Evolutionary conservation across 2,329 filamentous ascomycete species (phyloP).

Genomic region (Mycocentrospora acerina): DNA sequence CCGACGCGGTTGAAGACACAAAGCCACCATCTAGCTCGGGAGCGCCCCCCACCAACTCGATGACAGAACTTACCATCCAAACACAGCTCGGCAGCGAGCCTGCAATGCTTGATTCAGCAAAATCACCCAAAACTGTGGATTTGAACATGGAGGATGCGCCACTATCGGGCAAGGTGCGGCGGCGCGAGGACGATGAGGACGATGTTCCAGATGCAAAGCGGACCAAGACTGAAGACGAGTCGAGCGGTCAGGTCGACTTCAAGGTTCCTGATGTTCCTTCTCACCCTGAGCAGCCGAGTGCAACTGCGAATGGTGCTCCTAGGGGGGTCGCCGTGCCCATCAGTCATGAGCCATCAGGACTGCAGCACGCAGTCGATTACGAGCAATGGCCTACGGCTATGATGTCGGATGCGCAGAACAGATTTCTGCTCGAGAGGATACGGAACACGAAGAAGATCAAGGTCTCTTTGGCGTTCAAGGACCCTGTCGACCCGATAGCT

Average conservation of each 20-base stretch:
- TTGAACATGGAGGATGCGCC: slow-evolving; percentile 44
- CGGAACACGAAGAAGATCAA: slow-evolving; percentile 85
- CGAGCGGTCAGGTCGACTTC: slow-evolving; percentile 40
- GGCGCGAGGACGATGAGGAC: slow-evolving; percentile 62
- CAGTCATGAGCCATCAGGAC: slow-evolving; percentile 31
- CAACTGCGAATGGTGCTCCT: slow-evolving; percentile 18
- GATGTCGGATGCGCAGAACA: slow-evolving; percentile 58
- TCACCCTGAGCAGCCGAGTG: slow-evolving; percentile 21
- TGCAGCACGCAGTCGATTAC: slow-evolving; percentile 37
- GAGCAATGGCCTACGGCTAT: slow-evolving; percentile 36
- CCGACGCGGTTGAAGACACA: slow-evolving; percentile 15
- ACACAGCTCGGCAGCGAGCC: slow-evolving; percentile 18
- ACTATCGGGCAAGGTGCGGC: slow-evolving; percentile 57
- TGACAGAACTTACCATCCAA: slow-evolving; percentile 36
- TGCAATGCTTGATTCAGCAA: slow-evolving; percentile 14
- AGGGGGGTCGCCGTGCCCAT: slow-evolving; percentile 24
- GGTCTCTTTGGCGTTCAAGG: slow-evolving; percentile 71
- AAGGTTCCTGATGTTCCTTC: slow-evolving; percentile 48
- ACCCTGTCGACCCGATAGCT: slow-evolving; percentile 75
- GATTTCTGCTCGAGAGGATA: slow-evolving; percentile 65
- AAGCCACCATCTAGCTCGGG: slow-evolving; percentile 11
- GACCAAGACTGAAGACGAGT: slow-evolving; percentile 64
- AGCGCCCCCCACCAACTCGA: slow-evolving; percentile 33
- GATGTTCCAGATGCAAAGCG: slow-evolving; percentile 71
- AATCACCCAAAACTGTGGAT: slow-evolving; percentile 30